Percentiles rank a stretch among this genome's conserved stretches.
Evolutionary conservation across 345 rosid genomes (phyloP).

Genomic region (Turritis glabra): DNA sequence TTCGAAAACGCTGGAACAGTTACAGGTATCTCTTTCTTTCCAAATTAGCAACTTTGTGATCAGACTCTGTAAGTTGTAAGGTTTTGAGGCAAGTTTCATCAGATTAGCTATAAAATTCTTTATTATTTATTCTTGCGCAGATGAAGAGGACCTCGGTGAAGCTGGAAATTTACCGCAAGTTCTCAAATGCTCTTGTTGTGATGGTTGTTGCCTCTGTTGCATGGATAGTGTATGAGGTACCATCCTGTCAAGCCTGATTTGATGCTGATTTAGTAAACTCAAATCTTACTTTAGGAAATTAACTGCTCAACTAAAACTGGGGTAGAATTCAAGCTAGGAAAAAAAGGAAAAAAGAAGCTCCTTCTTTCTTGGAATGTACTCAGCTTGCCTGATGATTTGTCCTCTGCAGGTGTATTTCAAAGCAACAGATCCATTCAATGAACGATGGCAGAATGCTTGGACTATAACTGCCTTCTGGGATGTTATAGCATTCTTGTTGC

Average conservation of each 20-base stretch:
- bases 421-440: conserved; percentile 96
- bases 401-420: conserved; percentile 81
- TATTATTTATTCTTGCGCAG: conserved; percentile 41
- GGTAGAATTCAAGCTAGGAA: neutral
- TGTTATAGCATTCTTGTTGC: conserved; percentile 68
- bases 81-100: conserved; percentile 5
- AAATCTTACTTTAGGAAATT: neutral
- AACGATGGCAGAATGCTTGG: conserved; percentile 94
- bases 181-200: conserved; percentile 83
- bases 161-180: conserved; percentile 92
- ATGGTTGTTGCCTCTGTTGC: conserved; percentile 83
- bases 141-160: conserved; percentile 78
- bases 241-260: conserved; percentile 17
- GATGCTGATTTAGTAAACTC: conserved; percentile 8
- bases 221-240: conserved; percentile 94
- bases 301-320: conserved; percentile 7
- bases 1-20: conserved; percentile 75
- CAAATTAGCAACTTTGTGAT: neutral
- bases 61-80: conserved; percentile 1
- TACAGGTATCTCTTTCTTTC: conserved; percentile 62
- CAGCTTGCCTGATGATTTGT: conserved; percentile 19
- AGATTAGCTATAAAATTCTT: neutral
- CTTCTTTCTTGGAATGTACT: neutral
- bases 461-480: conserved; percentile 97
- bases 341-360: neutral